Percentiles rank a stretch among this genome's conserved stretches.
Evolutionary conservation across 2,329 filamentous ascomycete species (phyloP).

Genomic region (Verticillium nonalfalfae): DNA sequence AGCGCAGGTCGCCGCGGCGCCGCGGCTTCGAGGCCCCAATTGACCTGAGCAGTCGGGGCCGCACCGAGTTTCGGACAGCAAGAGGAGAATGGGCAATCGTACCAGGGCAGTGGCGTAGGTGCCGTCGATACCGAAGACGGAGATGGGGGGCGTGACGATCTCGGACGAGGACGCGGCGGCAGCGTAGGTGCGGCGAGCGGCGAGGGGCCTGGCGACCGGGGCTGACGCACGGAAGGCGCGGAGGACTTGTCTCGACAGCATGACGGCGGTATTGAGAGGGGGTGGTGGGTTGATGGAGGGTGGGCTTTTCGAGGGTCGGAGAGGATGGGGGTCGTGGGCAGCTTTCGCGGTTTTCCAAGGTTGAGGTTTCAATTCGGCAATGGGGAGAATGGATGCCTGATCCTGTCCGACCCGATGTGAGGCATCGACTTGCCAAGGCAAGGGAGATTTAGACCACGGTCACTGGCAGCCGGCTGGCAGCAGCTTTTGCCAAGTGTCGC

Average conservation of each 20-base stretch:
- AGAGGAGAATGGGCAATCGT: constrained; percentile 35
- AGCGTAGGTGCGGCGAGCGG: constrained; percentile 67
- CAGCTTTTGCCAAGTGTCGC: too few species aligned
- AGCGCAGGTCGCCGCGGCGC: background rate
- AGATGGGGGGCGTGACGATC: constrained; percentile 75
- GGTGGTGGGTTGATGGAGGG: constrained; percentile 8
- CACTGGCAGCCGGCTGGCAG: too few species aligned
- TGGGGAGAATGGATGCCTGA: constrained; percentile 36
- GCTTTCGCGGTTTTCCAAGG: constrained; percentile 21
- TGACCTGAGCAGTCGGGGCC: constrained; percentile 10
- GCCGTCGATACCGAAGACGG: constrained; percentile 92
- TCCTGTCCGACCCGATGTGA: constrained; percentile 13
- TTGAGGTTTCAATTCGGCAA: constrained; percentile 28
- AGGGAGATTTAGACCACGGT: background rate
- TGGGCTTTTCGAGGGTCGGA: constrained; percentile 13
- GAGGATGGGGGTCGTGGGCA: constrained; percentile 8
- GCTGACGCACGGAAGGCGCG: constrained; percentile 51
- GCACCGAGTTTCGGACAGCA: background rate
- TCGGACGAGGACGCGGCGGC: constrained; percentile 56
- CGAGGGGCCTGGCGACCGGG: constrained; percentile 49
- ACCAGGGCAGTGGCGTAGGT: constrained; percentile 98
- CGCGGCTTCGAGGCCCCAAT: constrained; percentile 18
- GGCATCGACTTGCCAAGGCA: constrained; percentile 25
- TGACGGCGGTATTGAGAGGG: constrained; percentile 25
- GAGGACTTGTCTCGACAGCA: constrained; percentile 55